phyloP scores from a whole-genome alignment of 1,284 basidiomycete species.

The Moniliella sp. region DNA sequence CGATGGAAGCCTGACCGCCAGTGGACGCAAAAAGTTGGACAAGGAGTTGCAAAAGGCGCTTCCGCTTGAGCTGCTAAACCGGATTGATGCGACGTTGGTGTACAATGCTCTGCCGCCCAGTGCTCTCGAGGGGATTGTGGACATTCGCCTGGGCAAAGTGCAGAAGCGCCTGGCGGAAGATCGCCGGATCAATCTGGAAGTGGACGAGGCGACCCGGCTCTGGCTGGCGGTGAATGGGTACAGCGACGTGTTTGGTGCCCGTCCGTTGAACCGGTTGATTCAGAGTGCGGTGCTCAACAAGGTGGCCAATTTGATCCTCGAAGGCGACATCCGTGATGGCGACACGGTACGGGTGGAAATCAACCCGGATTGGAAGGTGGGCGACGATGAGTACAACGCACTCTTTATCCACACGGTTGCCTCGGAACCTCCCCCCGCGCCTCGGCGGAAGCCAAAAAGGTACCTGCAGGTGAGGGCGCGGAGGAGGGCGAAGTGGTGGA shows the following conservation, averaged over 20 bases:
- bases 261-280: conserved; percentile 39
- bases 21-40: conserved; percentile 50
- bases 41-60: conserved; percentile 42
- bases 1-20: conserved; percentile 45
- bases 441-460: too few species aligned
- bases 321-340: conserved; percentile 7
- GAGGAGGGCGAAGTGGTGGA: too few species aligned
- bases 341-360: conserved; percentile 6
- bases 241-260: conserved; percentile 61
- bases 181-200: conserved; percentile 48
- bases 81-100: conserved; percentile 46
- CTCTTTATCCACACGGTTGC: too few species aligned
- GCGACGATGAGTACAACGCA: too few species aligned
- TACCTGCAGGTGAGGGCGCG: too few species aligned
- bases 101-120: conserved; percentile 62
- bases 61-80: conserved; percentile 70
- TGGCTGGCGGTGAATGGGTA: conserved; percentile 65
- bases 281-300: conserved; percentile 22
- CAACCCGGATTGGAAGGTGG: background rate
- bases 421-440: too few species aligned
- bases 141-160: conserved; percentile 40
- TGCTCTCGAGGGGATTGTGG: conserved; percentile 48
- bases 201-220: conserved; percentile 45
- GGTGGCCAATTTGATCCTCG: conserved; percentile 12
- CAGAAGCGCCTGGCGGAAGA: conserved; percentile 6